A percentile compares a stretch with the other conserved stretches of the same genome.
phyloP scores from a whole-genome alignment of 1,139 yeast genomes.

The Casaregolazyma suthepensis region DNA sequence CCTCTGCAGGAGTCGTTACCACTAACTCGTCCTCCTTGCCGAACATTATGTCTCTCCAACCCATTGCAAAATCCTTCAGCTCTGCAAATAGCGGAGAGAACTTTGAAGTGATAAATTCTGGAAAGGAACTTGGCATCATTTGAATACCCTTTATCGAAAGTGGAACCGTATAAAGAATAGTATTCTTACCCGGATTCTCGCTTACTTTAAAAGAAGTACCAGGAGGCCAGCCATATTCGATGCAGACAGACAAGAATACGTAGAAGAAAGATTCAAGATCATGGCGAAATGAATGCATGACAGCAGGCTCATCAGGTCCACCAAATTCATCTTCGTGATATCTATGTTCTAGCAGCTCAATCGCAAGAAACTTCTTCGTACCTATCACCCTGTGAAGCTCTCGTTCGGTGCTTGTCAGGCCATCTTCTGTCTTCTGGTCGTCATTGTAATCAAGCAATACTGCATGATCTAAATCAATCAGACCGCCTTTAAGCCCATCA shows the following conservation, averaged over 20 bases:
- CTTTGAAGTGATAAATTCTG: not conserved
- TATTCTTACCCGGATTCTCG: not conserved
- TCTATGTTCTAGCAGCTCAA: not conserved
- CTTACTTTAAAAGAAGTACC: no score
- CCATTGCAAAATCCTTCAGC: not conserved
- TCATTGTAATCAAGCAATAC: not conserved
- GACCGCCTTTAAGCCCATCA: not conserved
- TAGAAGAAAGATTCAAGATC: not conserved
- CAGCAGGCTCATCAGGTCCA: no score
- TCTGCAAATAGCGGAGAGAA: not conserved
- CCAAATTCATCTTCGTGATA: not conserved
- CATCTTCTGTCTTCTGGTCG: not conserved
- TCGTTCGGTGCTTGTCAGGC: no score
- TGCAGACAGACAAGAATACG: not conserved
- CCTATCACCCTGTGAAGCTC: not conserved
- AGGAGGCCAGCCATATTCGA: not conserved
- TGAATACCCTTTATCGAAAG: no score
- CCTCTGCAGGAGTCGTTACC: not conserved
- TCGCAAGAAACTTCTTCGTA: not conserved
- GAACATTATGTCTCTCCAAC: not conserved
- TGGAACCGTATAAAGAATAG: no score
- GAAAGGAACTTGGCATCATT: no score
- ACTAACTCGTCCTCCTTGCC: not conserved
- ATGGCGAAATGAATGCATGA: not conserved
- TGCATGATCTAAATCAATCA: not conserved